A percentile compares a stretch with the other conserved stretches of the same genome.
Evolutionary conservation across 2,329 filamentous ascomycete genomes (phyloP).

Genomic region (Macroventuria anomochaeta): DNA sequence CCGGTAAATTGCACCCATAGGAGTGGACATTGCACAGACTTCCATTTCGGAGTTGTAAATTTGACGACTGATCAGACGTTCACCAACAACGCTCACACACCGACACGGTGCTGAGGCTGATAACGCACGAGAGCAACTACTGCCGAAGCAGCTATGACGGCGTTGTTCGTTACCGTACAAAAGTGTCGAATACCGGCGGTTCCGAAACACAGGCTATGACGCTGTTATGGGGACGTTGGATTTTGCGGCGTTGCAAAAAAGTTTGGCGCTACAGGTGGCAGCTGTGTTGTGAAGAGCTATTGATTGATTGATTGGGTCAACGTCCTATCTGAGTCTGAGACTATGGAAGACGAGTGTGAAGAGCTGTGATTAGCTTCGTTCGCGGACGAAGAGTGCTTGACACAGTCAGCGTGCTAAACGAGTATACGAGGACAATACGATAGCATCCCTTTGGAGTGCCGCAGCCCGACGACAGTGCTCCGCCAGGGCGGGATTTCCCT

Average conservation of each 20-base stretch:
- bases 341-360: no score
- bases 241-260: slow-evolving; percentile 6
- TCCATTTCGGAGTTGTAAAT: not conserved
- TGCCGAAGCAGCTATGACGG: not conserved
- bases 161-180: not conserved
- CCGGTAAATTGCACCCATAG: slow-evolving; percentile 3
- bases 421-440: slow-evolving; percentile 5
- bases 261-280: slow-evolving; percentile 7
- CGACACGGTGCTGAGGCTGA: not conserved
- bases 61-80: not conserved
- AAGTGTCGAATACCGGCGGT: not conserved
- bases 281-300: not conserved
- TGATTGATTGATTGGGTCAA: no score
- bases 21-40: slow-evolving; percentile 7
- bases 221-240: slow-evolving; percentile 11
- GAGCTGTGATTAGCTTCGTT: slow-evolving; percentile 4
- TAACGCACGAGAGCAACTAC: not conserved
- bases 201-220: slow-evolving; percentile 12
- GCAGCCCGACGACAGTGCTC: not conserved
- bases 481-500: no score
- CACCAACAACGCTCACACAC: not conserved
- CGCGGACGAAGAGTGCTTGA: not conserved
- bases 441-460: not conserved
- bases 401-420: slow-evolving; percentile 12
- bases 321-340: no score